A percentile compares a stretch with the other conserved stretches of the same genome.
These are phyloP conservation scores for Castanea crenata DNA, from an alignment of 306 rosid genomes.

Conservation along the genomic window DNA sequence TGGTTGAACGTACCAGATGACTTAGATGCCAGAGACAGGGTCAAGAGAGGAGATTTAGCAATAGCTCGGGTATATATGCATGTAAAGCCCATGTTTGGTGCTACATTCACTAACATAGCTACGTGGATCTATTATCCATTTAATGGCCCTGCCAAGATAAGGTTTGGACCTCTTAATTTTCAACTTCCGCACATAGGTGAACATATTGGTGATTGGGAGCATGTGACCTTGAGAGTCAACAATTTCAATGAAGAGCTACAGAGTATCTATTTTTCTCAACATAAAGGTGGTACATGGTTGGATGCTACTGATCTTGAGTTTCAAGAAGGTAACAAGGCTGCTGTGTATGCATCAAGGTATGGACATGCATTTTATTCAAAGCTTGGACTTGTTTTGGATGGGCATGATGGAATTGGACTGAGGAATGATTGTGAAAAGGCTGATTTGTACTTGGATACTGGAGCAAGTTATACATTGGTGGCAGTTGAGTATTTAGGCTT, in stretches of 20 bases:
- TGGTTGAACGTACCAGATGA: too few relatives aligned
- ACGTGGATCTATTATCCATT: too few relatives aligned
- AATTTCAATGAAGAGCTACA: conserved; percentile 58
- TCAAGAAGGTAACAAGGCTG: conserved; percentile 39
- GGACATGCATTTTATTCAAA: conserved; percentile 65
- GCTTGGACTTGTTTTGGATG: conserved; percentile 64
- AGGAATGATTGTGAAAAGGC: conserved; percentile 62
- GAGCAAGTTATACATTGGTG: conserved; percentile 25
- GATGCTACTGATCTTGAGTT: conserved; percentile 57
- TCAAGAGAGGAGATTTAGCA: too few relatives aligned
- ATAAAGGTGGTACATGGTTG: conserved; percentile 64
- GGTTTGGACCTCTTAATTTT: too few relatives aligned
- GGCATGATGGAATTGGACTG: conserved; percentile 46
- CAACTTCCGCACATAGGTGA: too few relatives aligned
- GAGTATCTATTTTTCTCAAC: conserved; percentile 59
- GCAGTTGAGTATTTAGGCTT: conserved; percentile 37
- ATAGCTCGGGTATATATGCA: too few relatives aligned
- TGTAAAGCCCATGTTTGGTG: too few relatives aligned
- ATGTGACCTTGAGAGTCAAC: conserved; percentile 49
- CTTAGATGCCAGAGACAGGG: too few relatives aligned
- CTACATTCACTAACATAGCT: too few relatives aligned
- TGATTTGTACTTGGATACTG: conserved; percentile 39
- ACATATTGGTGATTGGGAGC: too few relatives aligned
- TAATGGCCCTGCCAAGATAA: too few relatives aligned
- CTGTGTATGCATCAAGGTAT: conserved; percentile 54